phyloP scores from a whole-genome alignment of 1,284 basidiomycete genomes.

The Trichosporon faecale region DNA sequence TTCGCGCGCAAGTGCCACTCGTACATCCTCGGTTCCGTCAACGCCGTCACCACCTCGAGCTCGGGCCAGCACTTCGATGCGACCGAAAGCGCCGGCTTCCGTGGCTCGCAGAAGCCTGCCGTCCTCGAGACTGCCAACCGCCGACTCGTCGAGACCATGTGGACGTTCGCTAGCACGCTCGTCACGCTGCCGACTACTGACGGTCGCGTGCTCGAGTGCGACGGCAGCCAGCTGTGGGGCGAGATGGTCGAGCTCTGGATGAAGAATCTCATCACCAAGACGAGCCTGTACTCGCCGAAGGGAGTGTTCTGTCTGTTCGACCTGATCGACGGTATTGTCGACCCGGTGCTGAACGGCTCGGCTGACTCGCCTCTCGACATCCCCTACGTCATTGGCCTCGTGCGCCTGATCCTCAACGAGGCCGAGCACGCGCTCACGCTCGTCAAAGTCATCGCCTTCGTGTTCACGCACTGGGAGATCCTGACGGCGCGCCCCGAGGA shows the following conservation, averaged over 20 bases:
- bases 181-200: slow-evolving; percentile 35
- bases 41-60: slow-evolving; percentile 53
- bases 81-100: slow-evolving; percentile 55
- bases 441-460: slow-evolving; percentile 55
- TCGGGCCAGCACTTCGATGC: slow-evolving; percentile 52
- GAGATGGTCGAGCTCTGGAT: slow-evolving; percentile 55
- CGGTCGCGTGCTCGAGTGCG: slow-evolving; percentile 43
- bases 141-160: slow-evolving; percentile 54
- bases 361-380: slow-evolving; percentile 50
- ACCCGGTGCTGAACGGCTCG: slow-evolving; percentile 36
- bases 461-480: slow-evolving; percentile 57
- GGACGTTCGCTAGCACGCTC: slow-evolving; percentile 50
- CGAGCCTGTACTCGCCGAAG: slow-evolving; percentile 56
- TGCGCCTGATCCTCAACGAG: slow-evolving; percentile 53
- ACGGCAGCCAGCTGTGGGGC: slow-evolving; percentile 52
- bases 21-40: slow-evolving; percentile 54
- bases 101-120: slow-evolving; percentile 54
- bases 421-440: slow-evolving; percentile 56
- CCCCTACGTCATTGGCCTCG: slow-evolving; percentile 52
- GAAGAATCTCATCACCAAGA: slow-evolving; percentile 53
- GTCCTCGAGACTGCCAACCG: slow-evolving; percentile 57
- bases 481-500: slow-evolving; percentile 52
- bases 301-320: slow-evolving; percentile 55
- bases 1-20: slow-evolving; percentile 53
- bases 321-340: slow-evolving; percentile 50